Base-by-base conservation (phyloP, 75 land plant genomes). In the Cunninghamia lanceolata region DNA sequence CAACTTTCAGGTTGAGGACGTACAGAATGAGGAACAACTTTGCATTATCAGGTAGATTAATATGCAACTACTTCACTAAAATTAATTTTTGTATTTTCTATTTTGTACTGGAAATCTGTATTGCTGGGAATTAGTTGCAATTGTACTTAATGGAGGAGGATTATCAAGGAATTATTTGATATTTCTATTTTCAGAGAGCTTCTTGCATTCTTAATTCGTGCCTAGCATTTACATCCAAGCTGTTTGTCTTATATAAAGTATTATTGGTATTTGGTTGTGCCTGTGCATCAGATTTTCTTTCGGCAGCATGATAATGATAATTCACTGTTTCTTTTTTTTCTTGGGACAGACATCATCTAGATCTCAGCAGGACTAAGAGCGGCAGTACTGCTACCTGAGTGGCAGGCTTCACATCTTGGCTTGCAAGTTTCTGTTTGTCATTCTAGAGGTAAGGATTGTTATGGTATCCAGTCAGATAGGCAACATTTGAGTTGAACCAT, bases 321-420 rank as follows among this genome's bases (percentile, higher is more conserved):
- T 43, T 15, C 46, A 53, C 40, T 81, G 54, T 17, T 54, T 35
- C 40, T 43, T n/a, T 10, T 78, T 85, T 77, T 70, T n/a, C 34
- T 79, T 73, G 19, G 52, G 11, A 59, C 83, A 94, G 95, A 88
- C 88, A 92, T 88, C 92, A 88, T 88, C 80, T 91, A 94, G 92
- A 89, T 91, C 92, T 92, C 93, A 91, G 93, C 95, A 94, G 93
- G 95, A 94, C 95, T 91, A 88, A 94, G 93, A 94, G 86, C 88
- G 89, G 91, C 88, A 85, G 89, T 85, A 86, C 91, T 91, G 93
- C 95, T 89, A 89, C 93, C 83, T 84, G 84, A 90, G 93, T 88
- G 89, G 93, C 92, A 88, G 90, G 86, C 88, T 89, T 81, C 93
- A 70, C 84, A 92, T 92, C 93, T 94, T 89, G 92, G 92, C 95